Conservation (phyloP, 148 eudicot genomes). For the Rhododendron kiyosumense region DNA sequence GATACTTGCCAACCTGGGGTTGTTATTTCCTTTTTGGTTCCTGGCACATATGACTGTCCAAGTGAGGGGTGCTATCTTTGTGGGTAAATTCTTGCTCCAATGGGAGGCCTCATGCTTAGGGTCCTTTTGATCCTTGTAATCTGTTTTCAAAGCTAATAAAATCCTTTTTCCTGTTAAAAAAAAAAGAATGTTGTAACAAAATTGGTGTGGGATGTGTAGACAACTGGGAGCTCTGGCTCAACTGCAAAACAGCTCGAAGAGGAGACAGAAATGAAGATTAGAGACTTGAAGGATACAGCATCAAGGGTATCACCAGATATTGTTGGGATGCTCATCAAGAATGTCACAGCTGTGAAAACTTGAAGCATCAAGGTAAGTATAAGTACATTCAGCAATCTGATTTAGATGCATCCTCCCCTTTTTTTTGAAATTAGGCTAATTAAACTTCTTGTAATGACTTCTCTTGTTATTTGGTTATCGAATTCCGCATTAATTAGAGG, state of each 20-base stretch:
- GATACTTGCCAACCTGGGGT: not conserved
- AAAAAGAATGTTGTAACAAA: not conserved
- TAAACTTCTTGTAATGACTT: not conserved
- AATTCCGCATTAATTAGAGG: not conserved
- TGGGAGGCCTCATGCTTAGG: not conserved
- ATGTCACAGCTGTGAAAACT: constrained; percentile 24
- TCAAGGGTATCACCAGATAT: constrained; percentile 40
- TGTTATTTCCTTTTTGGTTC: not conserved
- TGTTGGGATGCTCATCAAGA: constrained; percentile 29
- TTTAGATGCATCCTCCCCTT: not conserved
- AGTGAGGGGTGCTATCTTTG: not conserved
- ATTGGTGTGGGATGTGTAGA: constrained; percentile 17
- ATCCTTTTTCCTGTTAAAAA: not conserved
- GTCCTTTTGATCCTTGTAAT: not conserved
- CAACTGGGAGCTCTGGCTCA: constrained; percentile 48
- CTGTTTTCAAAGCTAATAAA: no score
- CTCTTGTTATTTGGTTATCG: not conserved
- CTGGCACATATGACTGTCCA: not conserved
- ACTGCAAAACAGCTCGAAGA: constrained; percentile 52
- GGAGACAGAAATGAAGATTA: constrained; percentile 50
- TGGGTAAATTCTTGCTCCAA: not conserved
- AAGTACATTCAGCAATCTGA: not conserved
- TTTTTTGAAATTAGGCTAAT: not conserved
- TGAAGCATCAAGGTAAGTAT: constrained; percentile 15
- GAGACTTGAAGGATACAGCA: constrained; percentile 33